Conservation (phyloP, 768 basidiomycete genomes). For the Dentipellis sp. region DNA sequence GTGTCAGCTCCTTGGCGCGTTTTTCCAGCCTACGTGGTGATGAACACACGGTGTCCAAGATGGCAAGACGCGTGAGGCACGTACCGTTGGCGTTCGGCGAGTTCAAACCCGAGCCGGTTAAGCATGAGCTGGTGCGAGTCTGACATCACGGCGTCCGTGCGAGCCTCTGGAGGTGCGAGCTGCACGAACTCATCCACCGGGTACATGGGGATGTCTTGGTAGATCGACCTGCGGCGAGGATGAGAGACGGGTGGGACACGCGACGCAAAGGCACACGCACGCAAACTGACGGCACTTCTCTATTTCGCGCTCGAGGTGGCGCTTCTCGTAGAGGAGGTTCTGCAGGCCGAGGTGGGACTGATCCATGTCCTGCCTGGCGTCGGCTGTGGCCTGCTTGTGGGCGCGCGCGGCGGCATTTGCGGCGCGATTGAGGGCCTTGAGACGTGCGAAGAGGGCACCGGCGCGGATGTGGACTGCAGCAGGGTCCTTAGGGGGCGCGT, state of each 20-base stretch:
- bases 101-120: slow-evolving; percentile 79
- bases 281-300: slow-evolving; percentile 90
- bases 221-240: slow-evolving; percentile 53
- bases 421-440: slow-evolving; percentile 71
- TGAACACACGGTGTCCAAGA: slow-evolving; percentile 1
- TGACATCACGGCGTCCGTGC: slow-evolving; percentile 47
- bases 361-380: slow-evolving; percentile 83
- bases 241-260: slow-evolving; percentile 2
- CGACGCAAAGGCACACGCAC: slow-evolving; percentile 34
- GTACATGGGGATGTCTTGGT: slow-evolving; percentile 80
- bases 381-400: slow-evolving; percentile 63
- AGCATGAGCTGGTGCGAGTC: slow-evolving; percentile 83
- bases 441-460: slow-evolving; percentile 66
- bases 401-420: slow-evolving; percentile 63
- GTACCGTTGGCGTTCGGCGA: slow-evolving; percentile 81
- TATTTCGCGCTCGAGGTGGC: slow-evolving; percentile 86
- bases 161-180: slow-evolving; percentile 62
- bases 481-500: slow-evolving; percentile 34
- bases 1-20: slow-evolving; percentile 54
- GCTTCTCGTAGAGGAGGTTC: slow-evolving; percentile 82
- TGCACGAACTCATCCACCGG: slow-evolving; percentile 55
- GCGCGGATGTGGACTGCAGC: slow-evolving; percentile 53
- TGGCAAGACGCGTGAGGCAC: slow-evolving; percentile 11
- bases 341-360: slow-evolving; percentile 80
- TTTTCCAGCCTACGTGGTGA: slow-evolving; percentile 52